A percentile compares a stretch with the other conserved stretches of the same genome.
Conservation (phyloP, 768 basidiomycete genomes). For the Tylopilus plumbeoviolaceoides region DNA sequence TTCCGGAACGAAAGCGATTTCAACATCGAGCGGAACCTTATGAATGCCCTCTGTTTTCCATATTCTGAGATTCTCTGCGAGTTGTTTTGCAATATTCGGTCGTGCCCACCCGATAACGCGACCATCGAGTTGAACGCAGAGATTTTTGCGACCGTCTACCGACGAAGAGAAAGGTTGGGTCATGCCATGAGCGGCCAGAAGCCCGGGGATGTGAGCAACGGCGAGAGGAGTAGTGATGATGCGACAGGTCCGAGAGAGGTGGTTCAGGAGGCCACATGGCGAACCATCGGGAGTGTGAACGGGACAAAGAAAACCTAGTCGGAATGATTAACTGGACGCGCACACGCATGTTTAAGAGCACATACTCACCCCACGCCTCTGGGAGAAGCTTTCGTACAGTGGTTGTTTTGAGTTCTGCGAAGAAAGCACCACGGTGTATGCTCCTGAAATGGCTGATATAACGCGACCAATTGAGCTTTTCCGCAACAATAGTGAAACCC, state of each 20-base stretch:
- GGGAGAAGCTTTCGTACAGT: constrained; percentile 94
- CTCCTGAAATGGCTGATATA: constrained; percentile 98
- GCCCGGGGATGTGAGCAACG: constrained; percentile 72
- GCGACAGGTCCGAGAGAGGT: constrained; percentile 89
- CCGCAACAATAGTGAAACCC: constrained; percentile 98
- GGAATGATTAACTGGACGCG: constrained; percentile 7
- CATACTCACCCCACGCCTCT: constrained; percentile 87
- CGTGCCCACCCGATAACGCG: constrained; percentile 92
- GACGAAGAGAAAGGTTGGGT: constrained; percentile 79
- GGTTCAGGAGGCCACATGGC: constrained; percentile 96
- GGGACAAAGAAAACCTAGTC: constrained; percentile 88
- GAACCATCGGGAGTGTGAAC: constrained; percentile 99
- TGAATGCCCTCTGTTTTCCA: constrained; percentile 91
- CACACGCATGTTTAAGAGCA: not conserved
- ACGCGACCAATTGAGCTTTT: constrained; percentile 97
- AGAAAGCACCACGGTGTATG: constrained; percentile 99
- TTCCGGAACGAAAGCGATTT: constrained; percentile 87
- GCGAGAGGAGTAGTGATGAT: constrained; percentile 77
- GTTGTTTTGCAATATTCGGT: constrained; percentile 63
- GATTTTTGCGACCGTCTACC: constrained; percentile 75
- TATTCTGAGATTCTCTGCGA: constrained; percentile 81
- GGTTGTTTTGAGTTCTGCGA: constrained; percentile 97
- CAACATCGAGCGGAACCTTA: constrained; percentile 86
- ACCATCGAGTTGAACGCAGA: constrained; percentile 95
- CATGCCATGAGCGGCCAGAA: constrained; percentile 90